Evolutionary conservation across 208 protist species (phyloP), one percentile per base, ranked within the genome.

Genomic region (Wallacemonas rigidus): DNA sequence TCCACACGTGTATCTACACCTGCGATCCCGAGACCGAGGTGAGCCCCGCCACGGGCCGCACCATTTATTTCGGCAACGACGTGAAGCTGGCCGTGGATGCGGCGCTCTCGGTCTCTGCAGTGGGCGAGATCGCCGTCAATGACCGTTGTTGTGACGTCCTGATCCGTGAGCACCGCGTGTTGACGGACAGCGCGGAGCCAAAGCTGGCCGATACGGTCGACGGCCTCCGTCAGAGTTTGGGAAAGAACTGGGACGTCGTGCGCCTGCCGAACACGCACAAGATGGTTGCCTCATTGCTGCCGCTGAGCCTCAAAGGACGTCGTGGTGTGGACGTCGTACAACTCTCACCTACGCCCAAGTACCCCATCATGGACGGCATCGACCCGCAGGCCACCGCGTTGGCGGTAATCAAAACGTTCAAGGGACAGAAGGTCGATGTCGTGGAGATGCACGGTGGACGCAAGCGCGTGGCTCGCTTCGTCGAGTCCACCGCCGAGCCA

Each of bases 101-200:
- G 1, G 76, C 88, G 7, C 48, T 93, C 11, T 57, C 86, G 54
- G 78, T 81, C 41, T 77, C 85, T 17, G 69, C 81, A 26, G 75
- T 92, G 41, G 92, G 92, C 2, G 89, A 96, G 76, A 92, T 94
- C 50, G 82, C 84, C 1, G 89, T 90, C 2, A 96, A 96, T 55
- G 82, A 86, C 2, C 57, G 14, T 44, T 95, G 88, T 81, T 73
- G 69, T 2, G 62, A 80, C 44, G 74, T 91, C 5, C 70, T 91
- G 35, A 86, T 56, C 56, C 67, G 75, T n/a, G 79, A 90, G 75
- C 48, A 57, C 2, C 76, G 81, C 36, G 72, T 88, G 62, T 51
- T 76, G 7, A 74, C 58, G 40, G 73, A 83, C 45, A 48, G 60
- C 39, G 38, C 38, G 44, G 45, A 50, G 39, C 40, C 39, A 5